These are phyloP conservation scores for Thalassiosira hispida DNA, from an alignment of 352 stramenopile genomes.

Conservation along the genomic window DNA sequence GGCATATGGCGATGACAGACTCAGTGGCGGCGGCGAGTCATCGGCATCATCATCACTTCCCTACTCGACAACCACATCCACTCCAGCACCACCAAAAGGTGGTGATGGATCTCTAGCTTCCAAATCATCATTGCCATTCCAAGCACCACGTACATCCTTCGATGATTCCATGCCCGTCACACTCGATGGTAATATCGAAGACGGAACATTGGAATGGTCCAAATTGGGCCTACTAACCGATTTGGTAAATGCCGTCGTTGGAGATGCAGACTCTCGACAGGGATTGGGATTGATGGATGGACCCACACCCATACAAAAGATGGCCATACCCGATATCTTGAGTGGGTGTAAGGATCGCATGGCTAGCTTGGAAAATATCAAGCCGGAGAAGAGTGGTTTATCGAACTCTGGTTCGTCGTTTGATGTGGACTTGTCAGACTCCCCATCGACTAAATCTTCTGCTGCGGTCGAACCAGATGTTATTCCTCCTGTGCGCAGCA, in stretches of 20 bases:
- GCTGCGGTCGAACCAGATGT: neutral
- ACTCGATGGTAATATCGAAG: neutral
- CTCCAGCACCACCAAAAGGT: neutral
- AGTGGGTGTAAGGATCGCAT: conserved; percentile 46
- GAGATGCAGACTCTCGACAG: conserved; percentile 10
- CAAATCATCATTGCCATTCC: conserved; percentile 65
- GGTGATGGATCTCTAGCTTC: conserved; percentile 2
- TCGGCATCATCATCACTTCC: conserved; percentile 5
- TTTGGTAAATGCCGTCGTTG: conserved; percentile 63
- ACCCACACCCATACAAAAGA: conserved; percentile 75
- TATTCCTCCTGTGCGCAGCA: conserved; percentile 38
- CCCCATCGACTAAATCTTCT: neutral
- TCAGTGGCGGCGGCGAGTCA: neutral
- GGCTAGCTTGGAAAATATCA: conserved; percentile 25
- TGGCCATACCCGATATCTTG: conserved; percentile 79
- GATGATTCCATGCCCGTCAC: conserved; percentile 62
- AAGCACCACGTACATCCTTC: conserved; percentile 53
- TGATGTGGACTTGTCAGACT: conserved; percentile 13
- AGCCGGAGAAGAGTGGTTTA: neutral
- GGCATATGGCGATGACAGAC: neutral
- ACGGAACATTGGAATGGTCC: conserved; percentile 59
- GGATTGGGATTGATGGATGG: conserved; percentile 44
- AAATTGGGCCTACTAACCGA: conserved; percentile 69
- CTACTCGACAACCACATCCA: conserved; percentile 19
- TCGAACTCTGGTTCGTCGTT: conserved; percentile 2